Base-by-base conservation (phyloP, 2,329 filamentous ascomycete species). In the Fusarium newnesense region DNA sequence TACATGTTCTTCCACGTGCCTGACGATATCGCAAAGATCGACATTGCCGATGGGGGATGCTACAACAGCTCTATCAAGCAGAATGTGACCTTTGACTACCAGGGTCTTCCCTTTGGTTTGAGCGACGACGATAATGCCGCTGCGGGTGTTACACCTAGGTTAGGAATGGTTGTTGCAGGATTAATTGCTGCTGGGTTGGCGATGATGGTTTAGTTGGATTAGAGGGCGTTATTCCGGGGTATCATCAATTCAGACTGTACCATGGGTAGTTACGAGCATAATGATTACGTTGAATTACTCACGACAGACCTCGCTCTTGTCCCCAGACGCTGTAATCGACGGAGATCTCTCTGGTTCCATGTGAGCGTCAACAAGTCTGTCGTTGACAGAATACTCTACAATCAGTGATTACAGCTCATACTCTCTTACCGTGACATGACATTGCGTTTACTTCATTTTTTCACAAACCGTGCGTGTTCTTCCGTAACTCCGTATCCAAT, bases 1-100 rank as follows among this genome's bases (percentile, higher is more conserved):
- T 95, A 94, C 83, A 95, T 95, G 93, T 95, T 96, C 83, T 95
- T 96, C 85, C 83, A 87, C 21, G 87, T 91, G 24, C 88, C 93
- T 3, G 90, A 94, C 79, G 93, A 95, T 75, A 81, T 95, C 42
- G 86, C 77, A 11, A 85, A 86, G 7, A 81, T 94, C 68, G 92
- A 95, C 75, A 90, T 95, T 67, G 85, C 84, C 6, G 89, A 88
- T 49, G 93, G 92, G 2, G 85, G 92, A 65, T 95, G 93, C 79
- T 86, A 89, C 75, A 95, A 94, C 75, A 75, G 81, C 36, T 87
- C 85, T 0, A 87, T 95, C 10, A 80, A 83, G 42, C 92, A 95
- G 80, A 94, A 94, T 69, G 84, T 95, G 46, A 94, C 92, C 0
- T 95, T 94, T 76, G 86, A 86, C 15, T 87, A 87, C 67, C 91